Percentiles rank a stretch among this genome's conserved stretches.
Evolutionary conservation across 768 basidiomycete species (phyloP).

Genomic region (Lyophyllum shimeji): DNA sequence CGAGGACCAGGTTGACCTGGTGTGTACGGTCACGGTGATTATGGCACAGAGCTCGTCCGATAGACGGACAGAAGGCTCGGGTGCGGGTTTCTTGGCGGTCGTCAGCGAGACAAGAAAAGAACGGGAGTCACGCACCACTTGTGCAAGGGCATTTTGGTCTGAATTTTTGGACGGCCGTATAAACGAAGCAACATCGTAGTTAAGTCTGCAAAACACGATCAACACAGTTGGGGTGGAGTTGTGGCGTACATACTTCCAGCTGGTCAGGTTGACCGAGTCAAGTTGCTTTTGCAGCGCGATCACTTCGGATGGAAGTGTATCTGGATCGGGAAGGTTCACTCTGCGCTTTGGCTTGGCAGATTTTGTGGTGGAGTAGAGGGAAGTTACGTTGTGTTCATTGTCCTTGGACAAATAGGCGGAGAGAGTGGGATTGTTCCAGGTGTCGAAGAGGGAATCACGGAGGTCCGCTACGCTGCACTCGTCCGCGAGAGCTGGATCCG

Average conservation of each 20-base stretch:
- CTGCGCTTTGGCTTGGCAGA: conserved; percentile 31
- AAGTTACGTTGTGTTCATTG: conserved; percentile 47
- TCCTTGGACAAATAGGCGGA: conserved; percentile 55
- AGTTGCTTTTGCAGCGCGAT: conserved; percentile 47
- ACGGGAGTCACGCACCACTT: conserved; percentile 32
- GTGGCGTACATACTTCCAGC: conserved; percentile 56
- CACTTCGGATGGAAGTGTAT: conserved; percentile 46
- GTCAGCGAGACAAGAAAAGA: not conserved
- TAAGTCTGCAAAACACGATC: conserved; percentile 24
- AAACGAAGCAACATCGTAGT: conserved; percentile 55
- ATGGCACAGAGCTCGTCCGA: conserved; percentile 39
- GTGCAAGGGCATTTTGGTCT: conserved; percentile 60
- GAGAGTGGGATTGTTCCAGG: conserved; percentile 55
- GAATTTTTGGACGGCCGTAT: conserved; percentile 63
- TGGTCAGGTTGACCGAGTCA: conserved; percentile 49
- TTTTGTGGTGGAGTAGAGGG: conserved; percentile 30
- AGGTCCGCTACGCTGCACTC: conserved; percentile 54
- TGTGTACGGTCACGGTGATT: conserved; percentile 60
- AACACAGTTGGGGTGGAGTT: not conserved
- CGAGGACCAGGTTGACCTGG: conserved; percentile 59
- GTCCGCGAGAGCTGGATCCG: conserved; percentile 22
- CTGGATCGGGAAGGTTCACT: conserved; percentile 32
- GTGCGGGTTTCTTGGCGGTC: conserved; percentile 24
- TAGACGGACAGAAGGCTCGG: conserved; percentile 21
- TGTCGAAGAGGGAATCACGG: conserved; percentile 37